phyloP scores from a whole-genome alignment of 306 rosid genomes.

The Clitoria ternatea region DNA sequence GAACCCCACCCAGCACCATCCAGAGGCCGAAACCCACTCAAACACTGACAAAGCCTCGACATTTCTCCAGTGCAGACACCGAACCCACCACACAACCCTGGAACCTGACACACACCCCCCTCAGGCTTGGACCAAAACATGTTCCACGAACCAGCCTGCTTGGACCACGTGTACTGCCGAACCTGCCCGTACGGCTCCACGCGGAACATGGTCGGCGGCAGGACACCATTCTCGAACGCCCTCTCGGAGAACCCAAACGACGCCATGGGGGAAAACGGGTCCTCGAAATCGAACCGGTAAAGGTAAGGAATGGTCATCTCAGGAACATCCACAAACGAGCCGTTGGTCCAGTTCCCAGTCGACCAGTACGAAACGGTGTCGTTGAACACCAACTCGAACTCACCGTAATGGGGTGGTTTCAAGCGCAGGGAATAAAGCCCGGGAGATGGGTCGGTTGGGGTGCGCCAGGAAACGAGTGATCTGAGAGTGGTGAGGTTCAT shows the following conservation, averaged over 20 bases:
- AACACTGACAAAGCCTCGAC: conserved; percentile 38
- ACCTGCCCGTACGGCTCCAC: conserved; percentile 50
- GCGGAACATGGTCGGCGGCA: conserved; percentile 49
- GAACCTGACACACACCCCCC: conserved; percentile 27
- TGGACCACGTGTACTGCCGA: conserved; percentile 64
- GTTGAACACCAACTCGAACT: conserved; percentile 61
- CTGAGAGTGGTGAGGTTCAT: conserved; percentile 58
- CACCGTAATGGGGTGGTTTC: conserved; percentile 47
- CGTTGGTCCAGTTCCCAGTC: conserved; percentile 66
- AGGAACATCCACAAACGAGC: conserved; percentile 45
- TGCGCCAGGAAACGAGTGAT: conserved; percentile 46
- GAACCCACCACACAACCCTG: conserved; percentile 55
- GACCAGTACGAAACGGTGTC: conserved; percentile 48
- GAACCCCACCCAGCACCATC: conserved; percentile 43
- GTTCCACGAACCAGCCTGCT: conserved; percentile 51
- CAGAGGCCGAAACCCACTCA: conserved; percentile 43
- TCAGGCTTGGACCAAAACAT: conserved; percentile 65
- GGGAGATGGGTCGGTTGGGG: conserved; percentile 50
- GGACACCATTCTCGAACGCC: conserved; percentile 29
- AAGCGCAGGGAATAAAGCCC: conserved; percentile 64
- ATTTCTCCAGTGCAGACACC: conserved; percentile 38
- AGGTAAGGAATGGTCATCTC: conserved; percentile 66
- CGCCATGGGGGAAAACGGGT: conserved; percentile 48
- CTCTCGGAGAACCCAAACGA: conserved; percentile 66
- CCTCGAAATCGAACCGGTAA: conserved; percentile 47